A percentile compares a stretch with the other conserved stretches of the same genome.
Conservation (phyloP, 495 filamentous ascomycete genomes). For the Beverwykella pulmonaria region DNA sequence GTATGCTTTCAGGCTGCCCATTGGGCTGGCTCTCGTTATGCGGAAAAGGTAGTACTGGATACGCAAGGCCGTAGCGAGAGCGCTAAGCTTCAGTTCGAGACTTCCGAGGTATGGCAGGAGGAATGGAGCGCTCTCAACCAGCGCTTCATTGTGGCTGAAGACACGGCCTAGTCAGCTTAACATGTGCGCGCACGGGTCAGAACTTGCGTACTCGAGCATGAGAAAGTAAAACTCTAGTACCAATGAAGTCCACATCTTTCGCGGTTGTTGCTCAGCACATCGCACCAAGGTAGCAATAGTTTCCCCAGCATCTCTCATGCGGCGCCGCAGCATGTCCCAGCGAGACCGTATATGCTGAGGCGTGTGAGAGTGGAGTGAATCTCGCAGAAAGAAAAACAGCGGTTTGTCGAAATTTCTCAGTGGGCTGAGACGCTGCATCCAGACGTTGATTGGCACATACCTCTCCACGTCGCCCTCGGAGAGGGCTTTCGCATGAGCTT, state of each 20-base stretch:
- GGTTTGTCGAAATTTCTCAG: background rate
- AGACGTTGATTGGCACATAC: background rate
- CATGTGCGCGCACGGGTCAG: background rate
- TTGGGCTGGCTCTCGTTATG: background rate
- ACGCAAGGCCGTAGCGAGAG: constrained; percentile 1
- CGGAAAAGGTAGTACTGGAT: constrained; percentile 8
- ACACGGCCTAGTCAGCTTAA: background rate
- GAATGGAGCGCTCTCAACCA: background rate
- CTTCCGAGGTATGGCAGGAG: constrained; percentile 2
- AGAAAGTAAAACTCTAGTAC: constrained; percentile 1
- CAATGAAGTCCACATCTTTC: background rate
- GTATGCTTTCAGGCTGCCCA: background rate
- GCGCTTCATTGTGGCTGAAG: background rate
- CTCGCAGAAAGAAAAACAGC: constrained; percentile 2
- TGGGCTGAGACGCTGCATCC: background rate
- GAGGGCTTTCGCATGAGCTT: background rate
- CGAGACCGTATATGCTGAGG: background rate
- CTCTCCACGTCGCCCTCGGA: too few relatives aligned
- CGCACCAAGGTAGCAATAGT: background rate
- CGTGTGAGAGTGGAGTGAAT: constrained; percentile 1
- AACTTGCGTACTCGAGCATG: background rate
- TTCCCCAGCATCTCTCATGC: background rate
- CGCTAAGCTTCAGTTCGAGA: constrained; percentile 1
- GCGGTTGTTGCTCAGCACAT: background rate
- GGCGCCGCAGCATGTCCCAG: background rate